Conservation (phyloP, 768 basidiomycete genomes). For the Sistotremastrum niveocremeum region DNA sequence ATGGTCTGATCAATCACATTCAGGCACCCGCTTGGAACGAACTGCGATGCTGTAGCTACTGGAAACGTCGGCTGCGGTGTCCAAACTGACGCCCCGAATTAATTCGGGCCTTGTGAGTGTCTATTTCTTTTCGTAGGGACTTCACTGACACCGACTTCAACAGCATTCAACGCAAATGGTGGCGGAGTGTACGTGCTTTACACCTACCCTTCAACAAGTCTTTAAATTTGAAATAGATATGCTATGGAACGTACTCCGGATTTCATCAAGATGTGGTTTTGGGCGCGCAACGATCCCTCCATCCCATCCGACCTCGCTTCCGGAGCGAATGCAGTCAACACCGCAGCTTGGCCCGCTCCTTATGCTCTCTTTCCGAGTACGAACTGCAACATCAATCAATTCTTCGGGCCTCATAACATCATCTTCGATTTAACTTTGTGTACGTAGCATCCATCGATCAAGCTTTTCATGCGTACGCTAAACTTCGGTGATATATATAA, state of each 20-base stretch:
- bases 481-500: background rate
- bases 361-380: slow-evolving; percentile 10
- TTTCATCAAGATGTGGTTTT: slow-evolving; percentile 28
- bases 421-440: slow-evolving; percentile 23
- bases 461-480: background rate
- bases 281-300: slow-evolving; percentile 20
- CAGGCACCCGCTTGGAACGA: too few relatives aligned
- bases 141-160: slow-evolving; percentile 14
- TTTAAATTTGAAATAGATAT: slow-evolving; percentile 19
- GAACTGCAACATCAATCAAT: slow-evolving; percentile 26
- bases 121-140: background rate
- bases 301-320: slow-evolving; percentile 21
- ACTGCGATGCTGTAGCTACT: slow-evolving; percentile 3
- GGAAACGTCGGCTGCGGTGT: slow-evolving; percentile 28
- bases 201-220: background rate
- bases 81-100: too few relatives aligned
- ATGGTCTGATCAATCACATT: too few relatives aligned
- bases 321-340: slow-evolving; percentile 10
- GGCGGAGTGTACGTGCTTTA: slow-evolving; percentile 26
- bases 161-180: slow-evolving; percentile 18
- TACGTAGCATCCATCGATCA: slow-evolving; percentile 3
- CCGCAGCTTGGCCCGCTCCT: slow-evolving; percentile 13
- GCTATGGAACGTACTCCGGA: slow-evolving; percentile 22
- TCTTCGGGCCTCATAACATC: slow-evolving; percentile 20
- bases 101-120: too few relatives aligned